phyloP scores from a whole-genome alignment of 129 eudicot genomes.

The Flaveria robusta region DNA sequence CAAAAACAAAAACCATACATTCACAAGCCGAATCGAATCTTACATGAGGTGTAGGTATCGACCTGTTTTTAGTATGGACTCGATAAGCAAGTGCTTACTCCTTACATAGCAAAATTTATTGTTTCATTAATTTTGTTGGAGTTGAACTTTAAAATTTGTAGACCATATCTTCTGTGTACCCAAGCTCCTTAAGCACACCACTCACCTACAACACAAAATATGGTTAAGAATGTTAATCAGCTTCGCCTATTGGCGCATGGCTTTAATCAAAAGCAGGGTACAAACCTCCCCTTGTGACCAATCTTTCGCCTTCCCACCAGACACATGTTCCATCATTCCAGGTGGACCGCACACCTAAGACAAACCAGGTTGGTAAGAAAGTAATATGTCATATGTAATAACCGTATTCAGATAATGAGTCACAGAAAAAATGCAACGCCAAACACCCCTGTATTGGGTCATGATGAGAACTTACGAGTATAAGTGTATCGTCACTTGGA shows the following conservation, averaged over 20 bases:
- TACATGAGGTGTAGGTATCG: neutral
- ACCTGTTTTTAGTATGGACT: conserved; percentile 16
- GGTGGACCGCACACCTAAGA: conserved; percentile 98
- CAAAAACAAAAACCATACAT: conserved; percentile 10
- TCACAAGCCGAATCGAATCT: neutral
- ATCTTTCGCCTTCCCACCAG: conserved; percentile 89
- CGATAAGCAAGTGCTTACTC: conserved; percentile 1
- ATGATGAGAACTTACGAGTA: conserved; percentile 58
- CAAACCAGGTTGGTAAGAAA: no score
- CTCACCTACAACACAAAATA: conserved; percentile 52
- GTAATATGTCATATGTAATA: no score
- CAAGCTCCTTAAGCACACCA: conserved; percentile 92
- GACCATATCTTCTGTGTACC: conserved; percentile 87
- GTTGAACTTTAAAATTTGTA: conserved; percentile 66
- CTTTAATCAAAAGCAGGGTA: neutral
- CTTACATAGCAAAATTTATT: conserved; percentile 19
- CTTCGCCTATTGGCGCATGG: neutral
- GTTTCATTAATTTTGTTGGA: neutral
- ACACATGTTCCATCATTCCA: conserved; percentile 92
- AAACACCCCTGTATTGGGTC: neutral
- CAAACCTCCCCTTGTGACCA: conserved; percentile 91
- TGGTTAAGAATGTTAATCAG: neutral
- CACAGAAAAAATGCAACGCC: neutral
- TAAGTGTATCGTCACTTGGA: conserved; percentile 81
- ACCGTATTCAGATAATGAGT: neutral